Evolutionary conservation across 75 land plant genomes (phyloP).

Genomic region (Cunninghamia lanceolata): DNA sequence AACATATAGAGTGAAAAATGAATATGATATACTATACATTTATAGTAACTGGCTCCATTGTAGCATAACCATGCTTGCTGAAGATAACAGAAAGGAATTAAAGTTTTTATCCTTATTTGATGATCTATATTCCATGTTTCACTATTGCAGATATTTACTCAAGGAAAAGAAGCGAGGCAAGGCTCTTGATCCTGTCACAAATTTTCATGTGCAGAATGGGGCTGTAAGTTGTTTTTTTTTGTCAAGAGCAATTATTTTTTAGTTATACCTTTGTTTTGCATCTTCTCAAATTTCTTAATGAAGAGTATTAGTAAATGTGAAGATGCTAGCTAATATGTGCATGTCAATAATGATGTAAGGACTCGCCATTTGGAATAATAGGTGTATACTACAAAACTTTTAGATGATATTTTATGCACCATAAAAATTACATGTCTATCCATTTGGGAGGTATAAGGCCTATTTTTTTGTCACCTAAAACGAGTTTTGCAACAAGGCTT

Average conservation of each 20-base stretch:
- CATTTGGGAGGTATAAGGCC: too few species aligned
- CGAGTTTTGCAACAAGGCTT: too few species aligned
- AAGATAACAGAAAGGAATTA: not conserved
- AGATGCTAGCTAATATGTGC: not conserved
- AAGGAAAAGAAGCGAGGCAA: slow-evolving; percentile 87
- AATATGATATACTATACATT: not conserved
- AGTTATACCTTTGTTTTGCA: not conserved
- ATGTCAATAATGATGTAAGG: too few species aligned
- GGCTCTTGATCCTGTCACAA: slow-evolving; percentile 90
- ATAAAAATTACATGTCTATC: too few species aligned
- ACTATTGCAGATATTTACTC: slow-evolving; percentile 62
- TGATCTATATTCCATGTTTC: not conserved
- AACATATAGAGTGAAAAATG: not conserved
- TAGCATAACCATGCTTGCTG: not conserved
- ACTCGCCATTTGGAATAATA: too few species aligned
- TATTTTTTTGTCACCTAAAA: too few species aligned
- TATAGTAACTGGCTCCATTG: not conserved
- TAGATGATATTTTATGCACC: too few species aligned
- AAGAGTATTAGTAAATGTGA: not conserved
- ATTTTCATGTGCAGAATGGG: slow-evolving; percentile 95
- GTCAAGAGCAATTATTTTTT: not conserved
- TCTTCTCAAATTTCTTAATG: not conserved
- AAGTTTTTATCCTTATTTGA: not conserved
- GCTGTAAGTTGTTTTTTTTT: slow-evolving; percentile 57
- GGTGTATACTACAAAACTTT: too few species aligned